Evolutionary conservation across 768 basidiomycete genomes (phyloP).

Genomic region (Steccherinum ochraceum): DNA sequence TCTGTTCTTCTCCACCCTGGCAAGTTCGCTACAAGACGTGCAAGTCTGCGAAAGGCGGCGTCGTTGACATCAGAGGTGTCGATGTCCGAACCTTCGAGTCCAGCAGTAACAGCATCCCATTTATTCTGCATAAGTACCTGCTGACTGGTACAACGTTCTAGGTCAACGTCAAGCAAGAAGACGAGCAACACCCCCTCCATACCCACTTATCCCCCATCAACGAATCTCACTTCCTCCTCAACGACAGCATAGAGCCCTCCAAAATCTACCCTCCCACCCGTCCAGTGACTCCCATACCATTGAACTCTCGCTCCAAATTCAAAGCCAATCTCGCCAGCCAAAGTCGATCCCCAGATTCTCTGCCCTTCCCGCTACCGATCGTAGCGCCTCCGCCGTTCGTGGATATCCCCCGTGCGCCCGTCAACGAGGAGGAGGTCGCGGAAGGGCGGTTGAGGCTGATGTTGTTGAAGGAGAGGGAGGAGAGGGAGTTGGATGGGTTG

Average conservation of each 20-base stretch:
- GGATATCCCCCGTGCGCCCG: conserved; percentile 23
- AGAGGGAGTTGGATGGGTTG: conserved; percentile 32
- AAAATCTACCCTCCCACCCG: background rate
- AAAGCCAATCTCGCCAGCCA: background rate
- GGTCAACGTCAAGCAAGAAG: background rate
- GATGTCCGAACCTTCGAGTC: too few relatives aligned
- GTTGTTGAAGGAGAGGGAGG: conserved; percentile 33
- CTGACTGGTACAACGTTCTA: background rate
- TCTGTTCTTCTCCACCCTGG: background rate
- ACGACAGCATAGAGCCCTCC: background rate
- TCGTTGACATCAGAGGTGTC: background rate
- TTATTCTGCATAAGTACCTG: too few relatives aligned
- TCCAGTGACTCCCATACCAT: background rate
- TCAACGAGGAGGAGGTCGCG: conserved; percentile 36
- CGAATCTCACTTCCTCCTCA: too few relatives aligned
- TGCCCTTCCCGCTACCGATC: conserved; percentile 34
- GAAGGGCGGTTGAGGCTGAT: conserved; percentile 36
- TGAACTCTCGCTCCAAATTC: background rate
- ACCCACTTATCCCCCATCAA: background rate
- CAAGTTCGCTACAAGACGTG: background rate
- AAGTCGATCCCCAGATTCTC: background rate
- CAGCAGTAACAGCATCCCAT: too few relatives aligned
- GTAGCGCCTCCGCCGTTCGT: conserved; percentile 45
- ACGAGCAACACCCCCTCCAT: background rate
- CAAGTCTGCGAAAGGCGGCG: background rate